Conservation (phyloP, 129 eudicot genomes). For the Tanacetum coccineum region DNA sequence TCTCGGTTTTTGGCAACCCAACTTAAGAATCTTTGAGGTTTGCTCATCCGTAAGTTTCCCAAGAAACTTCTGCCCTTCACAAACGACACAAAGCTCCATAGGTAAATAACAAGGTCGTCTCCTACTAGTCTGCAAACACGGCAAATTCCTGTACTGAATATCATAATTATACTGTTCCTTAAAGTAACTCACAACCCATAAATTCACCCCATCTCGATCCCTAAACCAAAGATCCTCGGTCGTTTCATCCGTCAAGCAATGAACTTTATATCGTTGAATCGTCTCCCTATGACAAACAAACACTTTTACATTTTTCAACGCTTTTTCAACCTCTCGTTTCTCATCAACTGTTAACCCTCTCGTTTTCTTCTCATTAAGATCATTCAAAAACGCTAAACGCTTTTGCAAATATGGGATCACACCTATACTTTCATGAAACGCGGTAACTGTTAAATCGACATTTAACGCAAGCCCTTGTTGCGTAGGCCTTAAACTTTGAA, state of each 20-base stretch:
- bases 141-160: conserved; percentile 63
- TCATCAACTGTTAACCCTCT: conserved; percentile 53
- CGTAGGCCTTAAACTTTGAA: conserved; percentile 86
- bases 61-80: conserved; percentile 93
- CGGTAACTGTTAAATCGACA: conserved; percentile 83
- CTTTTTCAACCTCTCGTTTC: conserved; percentile 75
- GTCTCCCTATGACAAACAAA: conserved; percentile 84
- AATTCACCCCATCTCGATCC: conserved; percentile 59
- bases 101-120: conserved; percentile 87
- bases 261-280: conserved; percentile 70
- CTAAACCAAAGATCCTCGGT: conserved; percentile 72
- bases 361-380: conserved; percentile 40
- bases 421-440: conserved; percentile 84
- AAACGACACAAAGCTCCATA: conserved; percentile 91
- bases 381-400: conserved; percentile 50
- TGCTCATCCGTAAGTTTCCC: conserved; percentile 97
- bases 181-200: conserved; percentile 65
- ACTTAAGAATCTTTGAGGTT: conserved; percentile 67
- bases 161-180: conserved; percentile 83
- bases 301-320: conserved; percentile 63
- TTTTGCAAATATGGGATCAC: conserved; percentile 72
- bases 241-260: conserved; percentile 67
- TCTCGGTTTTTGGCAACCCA: conserved; percentile 85
- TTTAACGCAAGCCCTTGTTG: conserved; percentile 92
- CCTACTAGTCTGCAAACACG: conserved; percentile 89